Evolutionary conservation across 495 filamentous ascomycete species (phyloP), one percentile per base, ranked within the genome.

Genomic region (Tuber calosporum): DNA sequence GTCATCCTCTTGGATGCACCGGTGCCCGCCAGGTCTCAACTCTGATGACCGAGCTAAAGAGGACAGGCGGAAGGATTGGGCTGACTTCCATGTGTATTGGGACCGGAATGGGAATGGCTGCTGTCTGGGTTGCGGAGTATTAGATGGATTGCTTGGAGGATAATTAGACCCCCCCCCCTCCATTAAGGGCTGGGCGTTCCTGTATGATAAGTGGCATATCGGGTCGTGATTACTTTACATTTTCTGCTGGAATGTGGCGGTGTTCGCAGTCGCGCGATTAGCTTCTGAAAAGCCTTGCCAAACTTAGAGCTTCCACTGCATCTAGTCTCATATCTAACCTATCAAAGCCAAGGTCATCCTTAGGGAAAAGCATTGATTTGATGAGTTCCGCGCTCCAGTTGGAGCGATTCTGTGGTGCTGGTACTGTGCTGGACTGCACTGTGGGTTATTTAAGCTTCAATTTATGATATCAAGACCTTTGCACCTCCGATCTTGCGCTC

Each of bases 91-190:
- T 99, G 95, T 99, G 95, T 83, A 86, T 97, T 62, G 95, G 94
- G 37, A 99, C 95, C 17, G 94, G 94, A 66, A 97, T 97, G 93
- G 93, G 93, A 45, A 96, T 96, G 92, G 95, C 95, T 38, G 92
- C 93, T 69, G 90, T 97, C 67, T 97, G 93, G 92, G 93, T 97
- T 78, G 90, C 89, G 37, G 92, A 95, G 85, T 93, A 88, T 84
- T 79, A 5, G 48, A 45, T 30, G 37, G 69, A 45, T 38, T 70
- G 39, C 22, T 37, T n/a, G 17, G n/a, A 8, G 69, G 20, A 71
- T 68, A 20, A 69, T 40, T 39, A 39, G 67, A n/a, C 0, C 42
- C 6, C 22, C 22, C 17, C 40, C 22, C 39, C 19, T 39, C 19
- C 26, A 8, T 13, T 42, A n/a, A 34, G 30, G 22, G 4, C 40